Conservation (phyloP, 2,329 filamentous ascomycete genomes). For the Trichophyton simii region DNA sequence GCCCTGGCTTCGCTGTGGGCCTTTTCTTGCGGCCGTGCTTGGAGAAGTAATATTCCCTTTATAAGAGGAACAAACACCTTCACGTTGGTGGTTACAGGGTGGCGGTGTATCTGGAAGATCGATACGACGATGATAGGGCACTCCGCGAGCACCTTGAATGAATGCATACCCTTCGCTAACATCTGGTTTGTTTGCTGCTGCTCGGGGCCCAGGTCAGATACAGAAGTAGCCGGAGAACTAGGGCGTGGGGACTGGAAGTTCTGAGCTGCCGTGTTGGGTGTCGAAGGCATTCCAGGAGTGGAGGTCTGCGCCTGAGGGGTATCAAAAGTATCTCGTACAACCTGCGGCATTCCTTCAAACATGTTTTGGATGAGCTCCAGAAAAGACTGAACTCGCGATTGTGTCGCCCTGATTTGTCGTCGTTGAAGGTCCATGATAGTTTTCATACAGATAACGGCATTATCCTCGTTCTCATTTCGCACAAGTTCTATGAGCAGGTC, state of each 20-base stretch:
- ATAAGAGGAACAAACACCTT: slow-evolving; percentile 88
- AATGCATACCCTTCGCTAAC: slow-evolving; percentile 87
- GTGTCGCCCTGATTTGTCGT: slow-evolving; percentile 72
- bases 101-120: slow-evolving; percentile 85
- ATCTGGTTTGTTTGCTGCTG: slow-evolving; percentile 71
- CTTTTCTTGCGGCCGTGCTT: slow-evolving; percentile 85
- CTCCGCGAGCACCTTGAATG: slow-evolving; percentile 95
- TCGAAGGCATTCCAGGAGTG: slow-evolving; percentile 39
- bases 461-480: slow-evolving; percentile 90
- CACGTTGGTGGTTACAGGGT: slow-evolving; percentile 69
- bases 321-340: slow-evolving; percentile 91
- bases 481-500: slow-evolving; percentile 83
- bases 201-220: slow-evolving; percentile 69
- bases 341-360: slow-evolving; percentile 86
- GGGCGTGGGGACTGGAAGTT: slow-evolving; percentile 81
- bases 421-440: slow-evolving; percentile 94
- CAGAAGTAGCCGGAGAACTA: slow-evolving; percentile 73
- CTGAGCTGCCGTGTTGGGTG: slow-evolving; percentile 41
- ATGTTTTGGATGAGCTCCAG: slow-evolving; percentile 86
- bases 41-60: slow-evolving; percentile 73
- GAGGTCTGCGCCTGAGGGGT: slow-evolving; percentile 44
- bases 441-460: slow-evolving; percentile 96
- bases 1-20: slow-evolving; percentile 75
- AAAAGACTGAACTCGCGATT: slow-evolving; percentile 76
- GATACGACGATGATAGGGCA: slow-evolving; percentile 98